Evolutionary conservation across 768 basidiomycete species (phyloP).

Genomic region (Lactifluus rugatus): DNA sequence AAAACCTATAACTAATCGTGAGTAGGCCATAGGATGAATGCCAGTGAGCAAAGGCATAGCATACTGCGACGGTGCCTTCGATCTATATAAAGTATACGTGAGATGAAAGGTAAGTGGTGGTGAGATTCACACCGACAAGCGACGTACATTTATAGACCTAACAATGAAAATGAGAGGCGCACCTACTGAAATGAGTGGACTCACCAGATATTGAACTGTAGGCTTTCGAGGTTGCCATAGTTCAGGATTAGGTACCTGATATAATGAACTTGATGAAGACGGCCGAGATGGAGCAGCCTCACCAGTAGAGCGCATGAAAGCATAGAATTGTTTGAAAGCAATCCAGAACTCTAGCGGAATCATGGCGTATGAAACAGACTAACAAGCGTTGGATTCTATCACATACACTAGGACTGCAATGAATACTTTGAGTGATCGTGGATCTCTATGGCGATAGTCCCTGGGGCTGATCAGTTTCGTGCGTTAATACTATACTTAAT

Average conservation of each 20-base stretch:
- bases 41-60: not conserved
- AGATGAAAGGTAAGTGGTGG: slow-evolving; percentile 21
- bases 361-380: not conserved
- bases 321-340: slow-evolving; percentile 37
- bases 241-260: slow-evolving; percentile 40
- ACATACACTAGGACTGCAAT: not conserved
- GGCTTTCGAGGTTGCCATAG: slow-evolving; percentile 31
- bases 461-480: not conserved
- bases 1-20: not conserved
- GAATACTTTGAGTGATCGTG: not conserved
- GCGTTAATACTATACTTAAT: too few relatives aligned
- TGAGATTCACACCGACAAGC: not conserved
- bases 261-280: not conserved
- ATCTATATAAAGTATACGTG: not conserved
- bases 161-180: not conserved
- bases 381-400: not conserved
- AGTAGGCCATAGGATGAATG: not conserved
- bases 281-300: slow-evolving; percentile 4
- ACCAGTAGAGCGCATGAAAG: slow-evolving; percentile 39
- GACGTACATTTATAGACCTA: slow-evolving; percentile 21
- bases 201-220: slow-evolving; percentile 35
- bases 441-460: not conserved
- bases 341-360: slow-evolving; percentile 33
- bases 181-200: slow-evolving; percentile 3
- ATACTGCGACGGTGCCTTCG: not conserved